A percentile compares a stretch with the other conserved stretches of the same genome.
These are phyloP conservation scores for Metrosideros polymorpha DNA, from an alignment of 441 rosid genomes.

Conservation along the genomic window DNA sequence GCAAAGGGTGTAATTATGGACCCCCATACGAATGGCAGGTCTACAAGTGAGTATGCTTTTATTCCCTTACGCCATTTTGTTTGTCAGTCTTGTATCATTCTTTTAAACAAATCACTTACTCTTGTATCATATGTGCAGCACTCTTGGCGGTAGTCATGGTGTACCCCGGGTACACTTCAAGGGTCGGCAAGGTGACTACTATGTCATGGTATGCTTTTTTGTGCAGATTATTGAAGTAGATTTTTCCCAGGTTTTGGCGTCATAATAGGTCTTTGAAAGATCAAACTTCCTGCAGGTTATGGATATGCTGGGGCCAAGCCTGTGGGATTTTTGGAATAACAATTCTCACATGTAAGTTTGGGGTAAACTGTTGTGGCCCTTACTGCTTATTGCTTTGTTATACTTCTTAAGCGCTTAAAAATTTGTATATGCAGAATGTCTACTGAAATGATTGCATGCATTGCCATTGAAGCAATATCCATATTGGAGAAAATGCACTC, in stretches of 20 bases:
- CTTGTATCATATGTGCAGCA: slow-evolving; percentile 25
- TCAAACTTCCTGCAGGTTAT: slow-evolving; percentile 52
- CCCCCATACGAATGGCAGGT: slow-evolving; percentile 77
- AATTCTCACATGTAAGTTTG: slow-evolving; percentile 58
- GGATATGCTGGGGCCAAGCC: slow-evolving; percentile 92
- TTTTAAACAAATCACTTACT: background rate
- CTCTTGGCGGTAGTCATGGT: slow-evolving; percentile 93
- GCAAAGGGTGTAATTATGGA: slow-evolving; percentile 72
- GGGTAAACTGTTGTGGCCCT: background rate
- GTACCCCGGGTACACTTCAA: slow-evolving; percentile 86
- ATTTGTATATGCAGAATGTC: slow-evolving; percentile 60
- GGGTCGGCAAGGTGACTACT: slow-evolving; percentile 91
- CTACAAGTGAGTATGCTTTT: slow-evolving; percentile 34
- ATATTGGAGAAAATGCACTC: slow-evolving; percentile 87
- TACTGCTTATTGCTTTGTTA: background rate
- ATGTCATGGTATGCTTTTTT: slow-evolving; percentile 65
- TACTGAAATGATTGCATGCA: slow-evolving; percentile 93
- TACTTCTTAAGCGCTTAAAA: background rate
- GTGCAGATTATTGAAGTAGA: background rate
- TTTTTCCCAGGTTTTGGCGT: background rate
- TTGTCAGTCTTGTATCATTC: background rate
- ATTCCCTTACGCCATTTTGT: background rate
- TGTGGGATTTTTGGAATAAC: slow-evolving; percentile 97
- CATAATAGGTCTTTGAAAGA: background rate
- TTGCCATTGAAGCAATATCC: slow-evolving; percentile 94